Evolutionary conservation across 768 basidiomycete genomes (phyloP), one percentile per base, ranked within the genome.

Genomic region (Daedaleopsis nitida): DNA sequence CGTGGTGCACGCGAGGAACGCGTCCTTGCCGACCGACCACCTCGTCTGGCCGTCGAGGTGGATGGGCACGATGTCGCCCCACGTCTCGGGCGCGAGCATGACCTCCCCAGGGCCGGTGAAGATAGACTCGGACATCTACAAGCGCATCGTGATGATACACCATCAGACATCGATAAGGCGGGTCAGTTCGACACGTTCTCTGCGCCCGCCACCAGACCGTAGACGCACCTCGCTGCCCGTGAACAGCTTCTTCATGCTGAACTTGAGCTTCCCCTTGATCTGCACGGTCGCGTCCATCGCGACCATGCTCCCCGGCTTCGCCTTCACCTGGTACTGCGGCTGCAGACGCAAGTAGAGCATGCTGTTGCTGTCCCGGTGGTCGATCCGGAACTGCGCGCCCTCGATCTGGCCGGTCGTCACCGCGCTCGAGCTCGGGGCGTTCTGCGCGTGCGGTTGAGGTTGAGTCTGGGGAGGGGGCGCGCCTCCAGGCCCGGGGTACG

Each of bases 61-160:
- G 59, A 75, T 73, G 39, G 71, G 70, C 2, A 72, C 68, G 55
- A 75, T 68, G 59, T 74, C 74, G 24, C 73, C 74, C 74, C 73
- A 75, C 17, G 69, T 69, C 44, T 74, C 73, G 14, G 74, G 73
- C 4, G 73, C 70, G 42, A 75, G 57, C 50, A 75, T 27, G 37
- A 75, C 71, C 55, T 70, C 69, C 0, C 72, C 73, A 2, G 73
- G 73, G 8, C 72, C 72, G n/a, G 68, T 70, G 61, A 72, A 70
- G 47, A 57, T 56, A 3, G 69, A 70, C 54, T 72, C 66, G 3
- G 73, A 64, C 62, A 71, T 58, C 70, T 70, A 35, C 27, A 32
- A 32, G 27, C 44, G 19, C 27, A 19, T 17, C 52, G 27, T 32
- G 27, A 32, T 32, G 27, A n/a, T n/a, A n/a, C n/a, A n/a, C n/a